phyloP scores from a whole-genome alignment of 2,329 filamentous ascomycete species.

The Lecanicillium sp. region DNA sequence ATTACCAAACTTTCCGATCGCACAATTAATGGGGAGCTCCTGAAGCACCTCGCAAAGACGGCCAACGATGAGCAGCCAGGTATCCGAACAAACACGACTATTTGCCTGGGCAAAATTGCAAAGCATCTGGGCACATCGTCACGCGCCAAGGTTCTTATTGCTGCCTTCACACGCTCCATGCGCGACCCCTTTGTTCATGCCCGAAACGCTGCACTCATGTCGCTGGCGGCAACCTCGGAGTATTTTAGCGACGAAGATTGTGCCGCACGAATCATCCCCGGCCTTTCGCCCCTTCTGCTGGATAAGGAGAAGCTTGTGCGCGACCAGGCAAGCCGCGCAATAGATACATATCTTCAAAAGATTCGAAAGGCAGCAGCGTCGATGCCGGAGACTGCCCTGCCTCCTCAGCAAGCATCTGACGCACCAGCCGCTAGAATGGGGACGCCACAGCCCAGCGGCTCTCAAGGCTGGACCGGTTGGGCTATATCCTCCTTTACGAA shows the following conservation, averaged over 20 bases:
- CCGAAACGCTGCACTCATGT: conserved; percentile 80
- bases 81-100: conserved; percentile 96
- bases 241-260: conserved; percentile 86
- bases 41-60: conserved; percentile 87
- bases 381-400: conserved; percentile 75
- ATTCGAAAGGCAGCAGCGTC: conserved; percentile 69
- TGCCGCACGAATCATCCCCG: conserved; percentile 73
- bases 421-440: conserved; percentile 63
- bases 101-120: conserved; percentile 93
- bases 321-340: conserved; percentile 81
- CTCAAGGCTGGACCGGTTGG: conserved; percentile 78
- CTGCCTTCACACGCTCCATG: conserved; percentile 82
- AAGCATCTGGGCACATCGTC: conserved; percentile 74
- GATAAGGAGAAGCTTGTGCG: conserved; percentile 95
- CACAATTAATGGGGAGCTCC: conserved; percentile 84
- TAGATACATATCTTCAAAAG: conserved; percentile 78
- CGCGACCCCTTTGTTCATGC: conserved; percentile 94
- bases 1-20: conserved; percentile 87
- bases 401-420: conserved; percentile 50
- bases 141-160: conserved; percentile 82
- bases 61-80: conserved; percentile 97
- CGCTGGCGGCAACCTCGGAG: conserved; percentile 77
- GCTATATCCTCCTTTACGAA: conserved; percentile 98
- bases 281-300: conserved; percentile 74
- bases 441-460: conserved; percentile 61